phyloP scores from a whole-genome alignment of 345 rosid genomes.

The Rhodamnia rubescens region DNA sequence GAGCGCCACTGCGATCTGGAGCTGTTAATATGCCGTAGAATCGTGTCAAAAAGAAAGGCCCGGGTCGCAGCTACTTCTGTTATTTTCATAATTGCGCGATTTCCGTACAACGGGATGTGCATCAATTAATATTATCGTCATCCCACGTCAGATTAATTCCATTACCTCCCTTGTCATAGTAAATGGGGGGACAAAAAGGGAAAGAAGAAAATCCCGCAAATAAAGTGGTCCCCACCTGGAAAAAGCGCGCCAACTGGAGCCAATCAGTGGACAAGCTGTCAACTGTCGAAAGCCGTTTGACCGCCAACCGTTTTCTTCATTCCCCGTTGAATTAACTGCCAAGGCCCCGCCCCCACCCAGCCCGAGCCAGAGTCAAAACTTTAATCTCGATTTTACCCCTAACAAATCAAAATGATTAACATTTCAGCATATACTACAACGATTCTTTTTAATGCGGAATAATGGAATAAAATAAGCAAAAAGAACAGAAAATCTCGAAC shows the following conservation, averaged over 20 bases:
- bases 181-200: neutral
- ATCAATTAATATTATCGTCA: neutral
- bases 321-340: neutral
- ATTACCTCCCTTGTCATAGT: neutral
- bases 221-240: neutral
- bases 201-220: neutral
- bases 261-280: neutral
- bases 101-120: neutral
- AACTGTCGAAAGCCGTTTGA: neutral
- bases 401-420: no score
- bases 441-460: neutral
- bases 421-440: neutral
- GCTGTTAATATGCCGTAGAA: neutral
- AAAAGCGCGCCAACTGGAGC: neutral
- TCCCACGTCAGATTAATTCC: neutral
- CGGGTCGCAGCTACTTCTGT: neutral
- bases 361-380: neutral
- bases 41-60: no score
- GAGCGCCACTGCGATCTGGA: fast-evolving
- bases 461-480: neutral
- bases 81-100: neutral
- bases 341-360: slow-evolving; percentile 1
- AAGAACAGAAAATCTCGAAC: neutral
- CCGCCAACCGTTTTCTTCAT: neutral
- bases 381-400: no score